Percentiles rank a stretch among this genome's conserved stretches.
Evolutionary conservation across 805 yeast species (phyloP).

Genomic region (Isabelozyma heimii): DNA sequence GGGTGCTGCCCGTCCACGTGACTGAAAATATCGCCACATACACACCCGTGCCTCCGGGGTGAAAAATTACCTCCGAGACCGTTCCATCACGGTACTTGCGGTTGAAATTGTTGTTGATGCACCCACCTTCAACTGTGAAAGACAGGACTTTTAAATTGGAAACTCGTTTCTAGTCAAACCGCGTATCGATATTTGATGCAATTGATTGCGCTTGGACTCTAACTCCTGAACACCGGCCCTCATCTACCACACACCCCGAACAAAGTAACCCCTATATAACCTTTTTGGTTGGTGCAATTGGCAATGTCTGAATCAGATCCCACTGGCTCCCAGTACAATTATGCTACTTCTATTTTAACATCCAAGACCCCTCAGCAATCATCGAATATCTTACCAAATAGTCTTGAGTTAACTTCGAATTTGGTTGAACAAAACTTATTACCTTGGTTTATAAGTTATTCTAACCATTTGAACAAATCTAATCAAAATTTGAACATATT

Average conservation of each 20-base stretch:
- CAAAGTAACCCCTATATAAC: background rate
- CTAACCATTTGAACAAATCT: conserved; percentile 15
- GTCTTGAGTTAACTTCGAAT: conserved; percentile 25
- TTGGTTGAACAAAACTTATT: conserved; percentile 29
- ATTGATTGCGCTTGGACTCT: background rate
- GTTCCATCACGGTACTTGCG: background rate
- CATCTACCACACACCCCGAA: background rate
- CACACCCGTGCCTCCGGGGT: background rate
- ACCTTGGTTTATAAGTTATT: conserved; percentile 29
- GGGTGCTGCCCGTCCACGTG: background rate
- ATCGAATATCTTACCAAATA: conserved; percentile 35
- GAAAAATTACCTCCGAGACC: background rate
- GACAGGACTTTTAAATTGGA: background rate
- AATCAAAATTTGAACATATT: conserved; percentile 63
- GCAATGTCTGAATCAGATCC: background rate
- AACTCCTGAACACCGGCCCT: too few species aligned
- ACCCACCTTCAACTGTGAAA: background rate
- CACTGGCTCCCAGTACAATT: conserved; percentile 12
- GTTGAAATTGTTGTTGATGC: background rate
- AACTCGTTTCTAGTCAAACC: background rate
- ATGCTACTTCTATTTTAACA: conserved; percentile 37
- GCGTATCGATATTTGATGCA: background rate
- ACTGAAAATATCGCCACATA: background rate
- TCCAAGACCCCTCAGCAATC: conserved; percentile 42
- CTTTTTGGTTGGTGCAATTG: background rate